Evolutionary conservation across 1,284 basidiomycete species (phyloP).

Genomic region (Tilletiopsis washingtonensis): DNA sequence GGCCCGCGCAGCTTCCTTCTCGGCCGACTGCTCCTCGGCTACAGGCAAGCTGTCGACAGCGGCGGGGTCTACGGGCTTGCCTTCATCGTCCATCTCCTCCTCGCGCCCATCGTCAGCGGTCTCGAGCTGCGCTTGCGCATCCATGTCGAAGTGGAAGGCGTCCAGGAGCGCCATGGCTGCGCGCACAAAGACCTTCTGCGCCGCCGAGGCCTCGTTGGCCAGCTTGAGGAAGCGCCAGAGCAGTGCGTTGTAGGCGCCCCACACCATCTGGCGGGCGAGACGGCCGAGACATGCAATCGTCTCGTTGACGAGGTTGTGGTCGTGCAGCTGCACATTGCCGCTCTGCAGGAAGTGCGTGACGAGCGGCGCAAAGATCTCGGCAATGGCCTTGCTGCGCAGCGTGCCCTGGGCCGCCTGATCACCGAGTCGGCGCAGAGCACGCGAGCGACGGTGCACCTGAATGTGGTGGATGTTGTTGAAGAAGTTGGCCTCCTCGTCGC

Average conservation of each 20-base stretch:
- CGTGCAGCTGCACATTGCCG: slow-evolving; percentile 56
- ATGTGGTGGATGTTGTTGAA: slow-evolving; percentile 95
- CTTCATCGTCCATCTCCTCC: slow-evolving; percentile 18
- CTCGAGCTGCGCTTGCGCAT: slow-evolving; percentile 17
- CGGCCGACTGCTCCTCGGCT: neutral
- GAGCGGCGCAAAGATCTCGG: slow-evolving; percentile 79
- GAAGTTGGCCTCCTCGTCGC: slow-evolving; percentile 91
- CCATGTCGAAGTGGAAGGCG: slow-evolving; percentile 71
- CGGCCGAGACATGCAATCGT: slow-evolving; percentile 59
- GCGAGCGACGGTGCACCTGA: slow-evolving; percentile 79
- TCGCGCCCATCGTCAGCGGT: slow-evolving; percentile 57
- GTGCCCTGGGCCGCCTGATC: slow-evolving; percentile 68
- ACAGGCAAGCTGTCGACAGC: no score
- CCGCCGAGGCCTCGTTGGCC: slow-evolving; percentile 63
- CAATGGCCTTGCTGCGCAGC: slow-evolving; percentile 65
- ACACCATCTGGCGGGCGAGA: slow-evolving; percentile 50
- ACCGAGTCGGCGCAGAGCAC: slow-evolving; percentile 76
- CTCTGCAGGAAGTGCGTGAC: slow-evolving; percentile 68
- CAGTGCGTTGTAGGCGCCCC: slow-evolving; percentile 76
- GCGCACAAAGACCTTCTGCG: slow-evolving; percentile 77
- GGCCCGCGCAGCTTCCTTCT: no score
- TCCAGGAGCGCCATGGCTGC: slow-evolving; percentile 78
- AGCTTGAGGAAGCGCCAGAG: slow-evolving; percentile 75
- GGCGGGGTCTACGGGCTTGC: no score
- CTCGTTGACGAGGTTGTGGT: slow-evolving; percentile 87